phyloP scores from a whole-genome alignment of 164 flowering plant species.

The Sedum album region DNA sequence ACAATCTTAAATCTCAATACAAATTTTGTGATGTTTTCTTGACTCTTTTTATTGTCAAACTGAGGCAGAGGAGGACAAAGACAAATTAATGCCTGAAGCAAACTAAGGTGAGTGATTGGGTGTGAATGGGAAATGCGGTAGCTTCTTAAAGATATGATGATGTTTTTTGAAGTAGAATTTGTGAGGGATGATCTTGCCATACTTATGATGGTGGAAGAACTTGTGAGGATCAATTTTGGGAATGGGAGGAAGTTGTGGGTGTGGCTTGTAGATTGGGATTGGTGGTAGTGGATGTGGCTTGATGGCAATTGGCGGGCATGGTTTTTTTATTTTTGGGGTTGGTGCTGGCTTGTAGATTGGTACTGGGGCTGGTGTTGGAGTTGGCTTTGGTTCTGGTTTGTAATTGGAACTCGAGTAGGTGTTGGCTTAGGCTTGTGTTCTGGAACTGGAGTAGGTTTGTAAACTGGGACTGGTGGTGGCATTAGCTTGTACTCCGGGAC shows the following conservation, averaged over 20 bases:
- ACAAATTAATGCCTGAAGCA: not conserved
- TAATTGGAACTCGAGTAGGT: not conserved
- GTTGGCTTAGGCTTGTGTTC: slow-evolving; percentile 16
- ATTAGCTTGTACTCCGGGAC: no score
- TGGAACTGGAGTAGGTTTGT: slow-evolving; percentile 25
- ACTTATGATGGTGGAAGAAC: slow-evolving; percentile 2
- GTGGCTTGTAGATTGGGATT: slow-evolving; percentile 10
- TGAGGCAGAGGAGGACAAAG: not conserved
- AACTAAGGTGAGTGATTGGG: not conserved
- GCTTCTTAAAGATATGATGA: not conserved
- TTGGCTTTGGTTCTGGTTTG: slow-evolving; percentile 19
- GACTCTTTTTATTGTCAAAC: not conserved
- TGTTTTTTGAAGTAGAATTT: not conserved
- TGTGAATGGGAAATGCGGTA: slow-evolving; percentile 5
- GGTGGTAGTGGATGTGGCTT: slow-evolving; percentile 21
- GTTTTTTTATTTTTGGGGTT: slow-evolving; percentile 10
- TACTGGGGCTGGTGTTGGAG: slow-evolving; percentile 14
- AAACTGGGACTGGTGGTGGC: slow-evolving; percentile 21
- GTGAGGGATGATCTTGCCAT: not conserved
- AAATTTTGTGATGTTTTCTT: not conserved
- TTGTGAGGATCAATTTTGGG: not conserved
- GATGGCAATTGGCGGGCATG: slow-evolving; percentile 13
- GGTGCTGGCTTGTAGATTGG: slow-evolving; percentile 18
- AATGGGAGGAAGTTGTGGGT: slow-evolving; percentile 10
- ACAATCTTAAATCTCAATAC: no score